These are phyloP conservation scores for Chaetomium sp. DNA, from an alignment of 2,329 filamentous ascomycete genomes.

Conservation along the genomic window DNA sequence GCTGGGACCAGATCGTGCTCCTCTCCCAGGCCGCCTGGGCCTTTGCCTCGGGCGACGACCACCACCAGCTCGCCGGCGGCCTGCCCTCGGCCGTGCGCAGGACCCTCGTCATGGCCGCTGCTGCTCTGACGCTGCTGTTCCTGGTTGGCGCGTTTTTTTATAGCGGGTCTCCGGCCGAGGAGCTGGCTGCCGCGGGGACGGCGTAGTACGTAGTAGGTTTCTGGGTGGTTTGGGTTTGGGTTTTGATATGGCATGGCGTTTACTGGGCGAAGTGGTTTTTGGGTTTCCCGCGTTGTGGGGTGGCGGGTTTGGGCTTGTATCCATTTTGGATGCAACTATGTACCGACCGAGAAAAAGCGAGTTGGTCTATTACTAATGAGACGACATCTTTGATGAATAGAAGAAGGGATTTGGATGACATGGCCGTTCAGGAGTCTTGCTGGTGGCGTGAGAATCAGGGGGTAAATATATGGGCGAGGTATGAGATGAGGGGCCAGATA, in stretches of 20 bases:
- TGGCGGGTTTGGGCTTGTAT: not conserved
- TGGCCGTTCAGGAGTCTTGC: not conserved
- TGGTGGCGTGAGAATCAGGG: not conserved
- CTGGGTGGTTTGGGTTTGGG: not conserved
- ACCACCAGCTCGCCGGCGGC: slow-evolving; percentile 19
- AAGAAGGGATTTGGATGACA: not conserved
- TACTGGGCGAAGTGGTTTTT: not conserved
- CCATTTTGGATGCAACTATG: not conserved
- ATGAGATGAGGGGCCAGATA: not conserved
- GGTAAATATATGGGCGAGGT: no score
- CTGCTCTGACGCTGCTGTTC: slow-evolving; percentile 26
- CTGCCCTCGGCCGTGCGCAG: slow-evolving; percentile 34
- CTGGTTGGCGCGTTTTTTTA: slow-evolving; percentile 33
- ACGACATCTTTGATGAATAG: not conserved
- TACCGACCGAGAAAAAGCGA: not conserved
- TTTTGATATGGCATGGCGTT: slow-evolving; percentile 6
- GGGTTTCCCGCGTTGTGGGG: not conserved
- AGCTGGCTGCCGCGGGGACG: slow-evolving; percentile 14
- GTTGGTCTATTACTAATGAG: not conserved
- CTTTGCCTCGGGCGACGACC: slow-evolving; percentile 29
- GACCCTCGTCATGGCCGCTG: slow-evolving; percentile 30
- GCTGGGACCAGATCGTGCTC: slow-evolving; percentile 39
- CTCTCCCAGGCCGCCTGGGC: slow-evolving; percentile 24
- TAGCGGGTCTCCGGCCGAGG: slow-evolving; percentile 17
- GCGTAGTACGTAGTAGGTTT: not conserved